A percentile compares a stretch with the other conserved stretches of the same genome.
These are phyloP conservation scores for Prunus persica DNA, from an alignment of 306 rosid genomes.

Conservation along the genomic window DNA sequence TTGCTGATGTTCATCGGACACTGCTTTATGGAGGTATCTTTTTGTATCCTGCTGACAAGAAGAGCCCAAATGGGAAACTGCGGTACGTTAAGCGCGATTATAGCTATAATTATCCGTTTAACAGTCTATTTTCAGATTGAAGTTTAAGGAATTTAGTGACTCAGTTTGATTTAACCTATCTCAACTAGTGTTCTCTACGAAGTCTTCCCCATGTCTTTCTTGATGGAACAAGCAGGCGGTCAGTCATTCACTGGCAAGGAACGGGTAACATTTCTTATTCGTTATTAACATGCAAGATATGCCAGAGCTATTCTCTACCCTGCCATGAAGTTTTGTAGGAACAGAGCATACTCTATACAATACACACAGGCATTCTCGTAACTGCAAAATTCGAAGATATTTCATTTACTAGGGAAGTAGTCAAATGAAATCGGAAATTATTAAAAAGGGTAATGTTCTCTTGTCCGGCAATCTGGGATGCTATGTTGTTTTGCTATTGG, in stretches of 20 bases:
- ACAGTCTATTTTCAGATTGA: neutral
- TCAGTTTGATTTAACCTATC: neutral
- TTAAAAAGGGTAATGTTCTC: neutral
- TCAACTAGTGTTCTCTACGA: conserved; percentile 76
- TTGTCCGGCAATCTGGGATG: neutral
- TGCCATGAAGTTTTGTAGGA: neutral
- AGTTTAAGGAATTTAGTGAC: neutral
- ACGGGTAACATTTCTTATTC: conserved; percentile 48
- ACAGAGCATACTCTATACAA: neutral
- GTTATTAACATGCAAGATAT: neutral
- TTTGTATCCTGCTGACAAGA: conserved; percentile 95
- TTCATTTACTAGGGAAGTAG: neutral
- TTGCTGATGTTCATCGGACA: conserved; percentile 98
- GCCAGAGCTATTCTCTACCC: neutral
- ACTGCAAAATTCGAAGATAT: neutral
- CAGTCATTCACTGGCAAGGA: conserved; percentile 87
- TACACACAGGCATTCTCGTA: neutral
- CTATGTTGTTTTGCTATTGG: neutral
- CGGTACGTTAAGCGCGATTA: conserved; percentile 50
- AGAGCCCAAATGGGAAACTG: conserved; percentile 94
- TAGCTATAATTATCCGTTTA: neutral
- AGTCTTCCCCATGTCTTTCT: conserved; percentile 95
- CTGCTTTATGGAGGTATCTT: conserved; percentile 95
- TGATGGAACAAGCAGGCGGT: conserved; percentile 98
- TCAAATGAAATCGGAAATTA: neutral